A percentile compares a stretch with the other conserved stretches of the same genome.
phyloP scores from a whole-genome alignment of 306 rosid genomes.

The Cotoneaster glaucophyllus region DNA sequence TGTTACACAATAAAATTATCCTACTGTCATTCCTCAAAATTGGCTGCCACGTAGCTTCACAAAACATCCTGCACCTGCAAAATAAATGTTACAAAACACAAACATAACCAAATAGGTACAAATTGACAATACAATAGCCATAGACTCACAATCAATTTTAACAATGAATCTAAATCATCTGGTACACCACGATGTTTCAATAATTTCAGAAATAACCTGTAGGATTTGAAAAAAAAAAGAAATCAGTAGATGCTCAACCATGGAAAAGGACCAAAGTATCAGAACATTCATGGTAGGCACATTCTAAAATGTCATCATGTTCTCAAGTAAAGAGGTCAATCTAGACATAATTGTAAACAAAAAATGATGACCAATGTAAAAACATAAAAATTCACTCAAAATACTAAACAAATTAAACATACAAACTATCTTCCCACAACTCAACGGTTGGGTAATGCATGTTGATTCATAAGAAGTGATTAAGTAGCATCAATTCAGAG shows the following conservation, averaged over 20 bases:
- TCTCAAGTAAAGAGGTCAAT: background rate
- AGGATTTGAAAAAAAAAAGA: background rate
- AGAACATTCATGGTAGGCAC: background rate
- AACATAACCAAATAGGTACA: too few species aligned
- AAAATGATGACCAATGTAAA: background rate
- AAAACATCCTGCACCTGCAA: too few species aligned
- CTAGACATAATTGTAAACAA: background rate
- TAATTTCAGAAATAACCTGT: slow-evolving; percentile 84
- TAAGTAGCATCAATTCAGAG: background rate
- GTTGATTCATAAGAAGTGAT: background rate
- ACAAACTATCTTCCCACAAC: background rate
- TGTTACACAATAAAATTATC: too few species aligned
- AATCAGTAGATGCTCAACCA: background rate
- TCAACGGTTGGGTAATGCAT: background rate
- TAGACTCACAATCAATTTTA: too few species aligned
- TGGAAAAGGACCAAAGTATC: background rate
- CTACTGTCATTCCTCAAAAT: too few species aligned
- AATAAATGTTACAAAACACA: too few species aligned
- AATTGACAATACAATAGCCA: too few species aligned
- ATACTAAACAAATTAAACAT: background rate
- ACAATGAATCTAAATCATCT: too few species aligned
- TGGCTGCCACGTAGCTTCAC: too few species aligned
- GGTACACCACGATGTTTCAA: slow-evolving; percentile 87
- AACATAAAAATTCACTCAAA: background rate
- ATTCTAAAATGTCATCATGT: background rate